Evolutionary conservation across 768 basidiomycete species (phyloP).

Genomic region (Hortiboletus campestris): DNA sequence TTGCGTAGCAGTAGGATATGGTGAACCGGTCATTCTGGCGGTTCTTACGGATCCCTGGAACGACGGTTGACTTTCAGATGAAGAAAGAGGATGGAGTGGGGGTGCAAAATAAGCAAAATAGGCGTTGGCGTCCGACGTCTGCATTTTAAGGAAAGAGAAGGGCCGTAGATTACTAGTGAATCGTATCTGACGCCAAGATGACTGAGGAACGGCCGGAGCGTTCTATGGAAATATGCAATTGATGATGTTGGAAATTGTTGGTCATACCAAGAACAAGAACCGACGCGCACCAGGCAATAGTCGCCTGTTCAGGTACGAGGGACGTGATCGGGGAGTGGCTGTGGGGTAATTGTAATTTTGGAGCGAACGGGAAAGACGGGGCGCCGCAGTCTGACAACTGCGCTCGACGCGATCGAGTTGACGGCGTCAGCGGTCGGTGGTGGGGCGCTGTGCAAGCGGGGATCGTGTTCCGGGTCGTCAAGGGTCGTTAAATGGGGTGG

Average conservation of each 20-base stretch:
- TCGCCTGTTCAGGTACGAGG: constrained; percentile 30
- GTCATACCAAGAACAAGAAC: constrained; percentile 34
- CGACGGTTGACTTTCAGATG: constrained; percentile 4
- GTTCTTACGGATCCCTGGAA: constrained; percentile 9
- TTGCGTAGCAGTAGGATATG: constrained; percentile 22
- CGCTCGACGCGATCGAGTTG: constrained; percentile 5
- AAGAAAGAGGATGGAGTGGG: constrained; percentile 11
- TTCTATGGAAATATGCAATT: constrained; percentile 36
- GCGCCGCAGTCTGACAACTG: constrained; percentile 7
- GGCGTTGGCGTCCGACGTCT: constrained; percentile 17
- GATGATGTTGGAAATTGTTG: constrained; percentile 34
- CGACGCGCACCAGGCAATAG: constrained; percentile 30
- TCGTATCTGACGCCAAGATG: constrained; percentile 25
- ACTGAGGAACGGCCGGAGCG: constrained; percentile 28
- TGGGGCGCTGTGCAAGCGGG: not conserved
- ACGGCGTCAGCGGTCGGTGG: not conserved
- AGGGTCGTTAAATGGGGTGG: constrained; percentile 25
- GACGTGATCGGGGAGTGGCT: constrained; percentile 34
- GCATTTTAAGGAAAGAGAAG: constrained; percentile 30
- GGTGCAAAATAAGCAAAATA: constrained; percentile 25
- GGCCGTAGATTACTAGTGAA: constrained; percentile 16
- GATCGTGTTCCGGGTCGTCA: constrained; percentile 26
- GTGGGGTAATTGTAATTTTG: constrained; percentile 32
- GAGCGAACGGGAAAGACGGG: constrained; percentile 20
- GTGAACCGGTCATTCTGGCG: constrained; percentile 24